Evolutionary conservation across 192 early-diverging fungal genomes (phyloP).

Genomic region (Paraglomus brasilianum): DNA sequence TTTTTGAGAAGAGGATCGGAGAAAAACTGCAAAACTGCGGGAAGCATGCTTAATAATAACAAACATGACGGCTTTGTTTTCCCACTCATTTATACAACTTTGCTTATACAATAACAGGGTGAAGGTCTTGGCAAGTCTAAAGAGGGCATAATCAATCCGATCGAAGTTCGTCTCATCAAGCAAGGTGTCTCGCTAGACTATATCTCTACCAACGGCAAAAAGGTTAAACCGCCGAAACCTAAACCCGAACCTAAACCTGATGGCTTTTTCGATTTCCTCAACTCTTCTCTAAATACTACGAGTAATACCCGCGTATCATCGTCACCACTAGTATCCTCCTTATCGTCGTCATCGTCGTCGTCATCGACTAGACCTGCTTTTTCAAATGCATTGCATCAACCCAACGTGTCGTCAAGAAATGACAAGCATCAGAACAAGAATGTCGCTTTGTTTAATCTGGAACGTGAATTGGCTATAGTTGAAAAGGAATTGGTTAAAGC

Average conservation of each 20-base stretch:
- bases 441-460: slow-evolving; percentile 1
- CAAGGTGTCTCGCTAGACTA: slow-evolving; percentile 17
- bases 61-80: no score
- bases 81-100: not conserved
- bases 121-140: slow-evolving; percentile 21
- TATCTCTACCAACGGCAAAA: not conserved
- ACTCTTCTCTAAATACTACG: slow-evolving; percentile 7
- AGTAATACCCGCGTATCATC: not conserved
- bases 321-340: not conserved
- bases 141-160: slow-evolving; percentile 17
- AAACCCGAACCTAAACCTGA: not conserved
- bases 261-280: slow-evolving; percentile 25
- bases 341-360: not conserved
- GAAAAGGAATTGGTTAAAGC: slow-evolving; percentile 6
- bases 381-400: not conserved
- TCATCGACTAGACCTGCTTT: not conserved
- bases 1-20: no score
- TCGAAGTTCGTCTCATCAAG: slow-evolving; percentile 9
- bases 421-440: not conserved
- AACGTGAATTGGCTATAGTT: slow-evolving; percentile 1
- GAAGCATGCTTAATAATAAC: no score
- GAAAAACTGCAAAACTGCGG: no score
- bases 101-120: slow-evolving; percentile 4
- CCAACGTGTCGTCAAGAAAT: not conserved
- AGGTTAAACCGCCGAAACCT: not conserved